These are phyloP conservation scores for Populus hybrid DNA, from an alignment of 441 rosid species.

Conservation along the genomic window DNA sequence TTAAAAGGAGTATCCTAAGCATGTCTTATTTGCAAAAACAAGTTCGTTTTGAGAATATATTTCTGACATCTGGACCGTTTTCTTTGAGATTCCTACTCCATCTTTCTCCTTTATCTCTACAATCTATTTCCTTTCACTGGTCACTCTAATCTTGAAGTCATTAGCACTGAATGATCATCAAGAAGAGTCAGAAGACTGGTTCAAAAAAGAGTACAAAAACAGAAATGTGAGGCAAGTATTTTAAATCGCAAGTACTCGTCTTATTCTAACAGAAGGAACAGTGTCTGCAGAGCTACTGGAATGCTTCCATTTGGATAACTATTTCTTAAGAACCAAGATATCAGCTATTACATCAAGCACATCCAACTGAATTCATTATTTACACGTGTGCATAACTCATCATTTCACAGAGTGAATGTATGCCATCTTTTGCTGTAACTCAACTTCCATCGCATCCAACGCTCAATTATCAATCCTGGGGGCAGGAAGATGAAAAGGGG, in stretches of 20 bases:
- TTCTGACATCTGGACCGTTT: no score
- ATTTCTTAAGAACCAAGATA: no score
- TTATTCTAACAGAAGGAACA: background rate
- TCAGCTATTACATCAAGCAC: background rate
- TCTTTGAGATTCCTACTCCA: no score
- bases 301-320: background rate
- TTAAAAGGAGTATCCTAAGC: no score
- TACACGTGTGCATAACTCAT: no score
- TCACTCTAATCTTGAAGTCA: no score
- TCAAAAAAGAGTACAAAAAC: conserved; percentile 21
- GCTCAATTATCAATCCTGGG: no score
- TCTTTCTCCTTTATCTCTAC: no score
- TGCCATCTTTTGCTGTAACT: background rate
- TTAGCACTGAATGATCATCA: conserved; percentile 39
- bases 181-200: conserved; percentile 29
- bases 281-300: background rate
- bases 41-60: no score
- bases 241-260: background rate
- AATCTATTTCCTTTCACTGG: no score
- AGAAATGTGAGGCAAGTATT: background rate
- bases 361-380: background rate
- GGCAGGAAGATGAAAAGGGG: no score
- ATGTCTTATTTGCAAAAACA: no score
- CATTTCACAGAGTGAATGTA: background rate
- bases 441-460: background rate